phyloP scores from a whole-genome alignment of 139 green algal species.

The Auxenochlorella pyrenoidosa region DNA sequence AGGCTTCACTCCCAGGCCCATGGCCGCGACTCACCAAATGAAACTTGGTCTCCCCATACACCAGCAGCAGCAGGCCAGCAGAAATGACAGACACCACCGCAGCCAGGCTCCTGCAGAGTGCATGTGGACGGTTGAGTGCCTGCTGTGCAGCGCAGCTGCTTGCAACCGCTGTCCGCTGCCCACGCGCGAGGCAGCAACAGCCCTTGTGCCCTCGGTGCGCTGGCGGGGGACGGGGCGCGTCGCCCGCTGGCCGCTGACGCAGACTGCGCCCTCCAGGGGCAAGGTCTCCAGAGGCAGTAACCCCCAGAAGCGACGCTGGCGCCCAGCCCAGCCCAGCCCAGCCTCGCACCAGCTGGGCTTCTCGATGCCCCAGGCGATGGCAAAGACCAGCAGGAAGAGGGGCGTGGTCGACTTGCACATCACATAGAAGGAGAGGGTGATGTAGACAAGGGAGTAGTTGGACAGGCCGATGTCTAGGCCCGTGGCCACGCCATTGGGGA shows the following conservation, averaged over 20 bases:
- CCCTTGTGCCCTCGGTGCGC: too few relatives aligned
- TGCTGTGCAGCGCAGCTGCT: too few relatives aligned
- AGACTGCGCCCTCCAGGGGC: too few relatives aligned
- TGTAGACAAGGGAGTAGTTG: slow-evolving; percentile 91
- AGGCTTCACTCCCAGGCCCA: too few relatives aligned
- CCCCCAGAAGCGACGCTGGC: too few relatives aligned
- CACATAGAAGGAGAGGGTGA: slow-evolving; percentile 95
- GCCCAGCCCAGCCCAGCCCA: background rate
- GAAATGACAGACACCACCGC: slow-evolving; percentile 86
- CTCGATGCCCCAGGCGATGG: slow-evolving; percentile 91
- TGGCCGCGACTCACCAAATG: slow-evolving; percentile 44
- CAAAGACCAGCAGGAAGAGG: slow-evolving; percentile 94
- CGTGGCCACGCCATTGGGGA: slow-evolving; percentile 90
- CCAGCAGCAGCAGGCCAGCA: slow-evolving; percentile 86
- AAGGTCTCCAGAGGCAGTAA: too few relatives aligned
- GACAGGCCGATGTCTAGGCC: slow-evolving; percentile 94
- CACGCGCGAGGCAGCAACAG: too few relatives aligned
- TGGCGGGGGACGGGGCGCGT: too few relatives aligned
- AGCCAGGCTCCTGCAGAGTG: slow-evolving; percentile 69
- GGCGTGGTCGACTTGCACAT: slow-evolving; percentile 95
- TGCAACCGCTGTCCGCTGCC: too few relatives aligned
- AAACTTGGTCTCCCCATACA: slow-evolving; percentile 91
- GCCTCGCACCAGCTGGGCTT: slow-evolving; percentile 50
- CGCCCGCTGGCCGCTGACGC: too few relatives aligned
- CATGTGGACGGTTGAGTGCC: too few relatives aligned